A percentile compares a stretch with the other conserved stretches of the same genome.
Evolutionary conservation across 306 rosid species (phyloP).

Genomic region (Glycyrrhiza uralensis): DNA sequence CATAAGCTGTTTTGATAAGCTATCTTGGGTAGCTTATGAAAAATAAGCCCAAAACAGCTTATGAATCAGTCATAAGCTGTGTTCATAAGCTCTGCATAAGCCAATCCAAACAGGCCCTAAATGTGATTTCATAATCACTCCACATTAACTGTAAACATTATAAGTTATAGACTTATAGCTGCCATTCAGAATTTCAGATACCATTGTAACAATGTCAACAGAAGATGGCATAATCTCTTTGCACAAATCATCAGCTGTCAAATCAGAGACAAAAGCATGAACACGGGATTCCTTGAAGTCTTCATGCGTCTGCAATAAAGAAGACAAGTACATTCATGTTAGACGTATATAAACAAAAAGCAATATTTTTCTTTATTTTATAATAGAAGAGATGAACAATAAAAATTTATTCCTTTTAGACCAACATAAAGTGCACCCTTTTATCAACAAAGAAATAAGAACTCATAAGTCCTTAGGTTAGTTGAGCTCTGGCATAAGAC

Average conservation of each 20-base stretch:
- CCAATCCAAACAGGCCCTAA: too few species aligned
- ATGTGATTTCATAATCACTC: not conserved
- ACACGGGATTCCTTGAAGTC: slow-evolving; percentile 70
- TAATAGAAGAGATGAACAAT: not conserved
- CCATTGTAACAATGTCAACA: slow-evolving; percentile 87
- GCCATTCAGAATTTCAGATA: slow-evolving; percentile 36
- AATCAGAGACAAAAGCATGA: slow-evolving; percentile 78
- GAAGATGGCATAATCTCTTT: slow-evolving; percentile 65
- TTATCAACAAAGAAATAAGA: not conserved
- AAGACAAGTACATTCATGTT: slow-evolving; percentile 10
- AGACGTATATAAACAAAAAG: slow-evolving; percentile 9
- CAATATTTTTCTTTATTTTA: not conserved
- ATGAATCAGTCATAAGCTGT: too few species aligned
- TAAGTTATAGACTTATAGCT: not conserved
- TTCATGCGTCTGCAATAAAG: slow-evolving; percentile 57
- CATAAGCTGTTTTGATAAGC: too few species aligned
- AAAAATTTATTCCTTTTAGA: slow-evolving; percentile 1
- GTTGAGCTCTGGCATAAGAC: not conserved
- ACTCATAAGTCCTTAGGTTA: not conserved
- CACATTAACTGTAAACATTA: slow-evolving; percentile 13
- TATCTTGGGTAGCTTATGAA: too few species aligned
- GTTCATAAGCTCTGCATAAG: too few species aligned
- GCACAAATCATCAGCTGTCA: slow-evolving; percentile 79
- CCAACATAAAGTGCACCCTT: not conserved
- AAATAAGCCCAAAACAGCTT: too few species aligned